Evolutionary conservation across 768 basidiomycete genomes (phyloP).

Genomic region (Cystofilobasidium ferigula): DNA sequence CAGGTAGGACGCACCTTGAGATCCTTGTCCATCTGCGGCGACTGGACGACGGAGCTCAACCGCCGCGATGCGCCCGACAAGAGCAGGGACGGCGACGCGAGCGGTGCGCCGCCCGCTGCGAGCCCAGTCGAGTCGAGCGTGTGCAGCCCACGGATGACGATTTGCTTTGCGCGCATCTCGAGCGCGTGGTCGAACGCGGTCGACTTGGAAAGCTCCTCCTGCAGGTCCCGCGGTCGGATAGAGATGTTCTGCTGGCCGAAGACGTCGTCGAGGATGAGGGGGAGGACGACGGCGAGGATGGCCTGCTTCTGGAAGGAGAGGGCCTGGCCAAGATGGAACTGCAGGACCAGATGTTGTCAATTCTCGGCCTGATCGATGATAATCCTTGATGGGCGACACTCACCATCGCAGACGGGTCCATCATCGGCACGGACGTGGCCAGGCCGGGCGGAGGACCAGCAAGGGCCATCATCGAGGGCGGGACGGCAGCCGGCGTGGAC

Average conservation of each 20-base stretch:
- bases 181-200: background rate
- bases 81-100: background rate
- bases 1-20: background rate
- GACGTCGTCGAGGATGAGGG: background rate
- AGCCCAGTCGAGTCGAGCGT: background rate
- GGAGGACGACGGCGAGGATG: background rate
- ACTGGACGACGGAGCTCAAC: background rate
- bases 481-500: no score
- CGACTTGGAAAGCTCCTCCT: background rate
- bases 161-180: background rate
- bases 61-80: background rate
- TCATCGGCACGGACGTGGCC: no score
- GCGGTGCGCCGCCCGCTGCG: background rate
- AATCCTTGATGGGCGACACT: no score
- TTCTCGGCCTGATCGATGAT: no score
- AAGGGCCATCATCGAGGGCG: no score
- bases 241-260: background rate
- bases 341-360: no score
- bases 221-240: background rate
- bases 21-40: background rate
- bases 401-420: no score
- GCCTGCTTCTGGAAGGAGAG: background rate
- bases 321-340: background rate
- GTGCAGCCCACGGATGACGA: background rate
- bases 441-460: no score